Base-by-base conservation (phyloP, 495 filamentous ascomycete species). In the Pyrenula aspistea region DNA sequence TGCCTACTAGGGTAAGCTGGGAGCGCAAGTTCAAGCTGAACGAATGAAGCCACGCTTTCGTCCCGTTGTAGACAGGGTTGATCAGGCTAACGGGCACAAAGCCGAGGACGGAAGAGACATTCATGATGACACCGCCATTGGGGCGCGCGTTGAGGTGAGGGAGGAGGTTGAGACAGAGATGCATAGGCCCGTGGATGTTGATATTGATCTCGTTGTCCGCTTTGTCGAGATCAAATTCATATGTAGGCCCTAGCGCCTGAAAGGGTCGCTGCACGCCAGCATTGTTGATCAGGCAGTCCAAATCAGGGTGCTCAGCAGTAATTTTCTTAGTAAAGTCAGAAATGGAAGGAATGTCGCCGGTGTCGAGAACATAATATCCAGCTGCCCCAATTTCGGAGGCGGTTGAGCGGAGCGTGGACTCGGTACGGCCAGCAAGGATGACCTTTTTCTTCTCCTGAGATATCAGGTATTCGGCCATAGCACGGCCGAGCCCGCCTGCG, bases 121-220 rank as follows among this genome's bases (percentile, higher is more conserved):
- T 77, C 54, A 77, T 69, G 53, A 77, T 71, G 0, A 71, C 54
- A 1, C 68, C 70, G 3, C 60, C 57, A 22, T 57, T 51, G 3
- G 51, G 25, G 20, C 25, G 15, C 53, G 68, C 63, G 47, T 66
- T 71, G 62, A 78, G 72, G 49, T 79, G 73, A 20, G 65, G 59
- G 25, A 78, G 57, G 1, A 77, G 59, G 2, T 63, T 55, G 2
- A 76, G 59, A 2, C 68, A 60, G 0, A 79, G 65, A 61, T 79
- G 75, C 73, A 77, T 71, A 1, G 76, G 74, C 0, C 75, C 73
- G 12, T 70, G 68, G 55, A 77, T 70, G 59, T 77, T 77, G 55
- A 76, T 77, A 54, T 75, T 62, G 56, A 78, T 71, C 59, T 77
- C 73, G 49, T 75, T 63, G 57, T 76, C 74, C 12, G 72, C 74